phyloP scores from a whole-genome alignment of 441 rosid species.

The Gossypium lobatum region DNA sequence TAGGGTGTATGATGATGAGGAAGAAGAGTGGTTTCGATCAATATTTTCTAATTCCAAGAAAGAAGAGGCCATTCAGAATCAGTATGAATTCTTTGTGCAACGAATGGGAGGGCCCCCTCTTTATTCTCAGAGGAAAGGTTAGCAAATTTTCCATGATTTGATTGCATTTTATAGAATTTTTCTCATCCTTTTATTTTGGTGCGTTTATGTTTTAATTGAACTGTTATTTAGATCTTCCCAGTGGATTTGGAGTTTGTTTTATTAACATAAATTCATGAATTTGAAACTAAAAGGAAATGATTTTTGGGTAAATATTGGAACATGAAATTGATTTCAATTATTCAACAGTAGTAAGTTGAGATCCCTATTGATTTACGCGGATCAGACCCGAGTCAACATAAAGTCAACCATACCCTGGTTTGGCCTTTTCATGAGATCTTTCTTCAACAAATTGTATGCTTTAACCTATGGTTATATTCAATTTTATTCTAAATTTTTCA shows the following conservation, averaged over 20 bases:
- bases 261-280: not conserved
- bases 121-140: slow-evolving; percentile 85
- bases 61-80: slow-evolving; percentile 86
- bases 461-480: not conserved
- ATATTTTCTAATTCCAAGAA: slow-evolving; percentile 69
- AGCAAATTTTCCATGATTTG: not conserved
- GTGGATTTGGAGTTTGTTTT: not conserved
- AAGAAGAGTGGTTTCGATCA: slow-evolving; percentile 70
- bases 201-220: not conserved
- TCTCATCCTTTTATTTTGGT: not conserved
- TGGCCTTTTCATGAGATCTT: not conserved
- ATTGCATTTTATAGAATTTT: not conserved
- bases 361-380: not conserved
- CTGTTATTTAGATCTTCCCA: not conserved
- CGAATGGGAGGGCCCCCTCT: slow-evolving; percentile 94
- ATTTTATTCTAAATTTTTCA: not conserved
- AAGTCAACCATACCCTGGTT: not conserved
- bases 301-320: not conserved
- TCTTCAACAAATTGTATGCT: not conserved
- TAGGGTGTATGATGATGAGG: slow-evolving; percentile 83
- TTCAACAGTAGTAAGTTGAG: not conserved
- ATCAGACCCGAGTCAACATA: not conserved
- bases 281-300: not conserved
- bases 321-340: not conserved
- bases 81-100: slow-evolving; percentile 88